Conservation (phyloP, 1,284 basidiomycete genomes). For the Rhodotorula sp. region DNA sequence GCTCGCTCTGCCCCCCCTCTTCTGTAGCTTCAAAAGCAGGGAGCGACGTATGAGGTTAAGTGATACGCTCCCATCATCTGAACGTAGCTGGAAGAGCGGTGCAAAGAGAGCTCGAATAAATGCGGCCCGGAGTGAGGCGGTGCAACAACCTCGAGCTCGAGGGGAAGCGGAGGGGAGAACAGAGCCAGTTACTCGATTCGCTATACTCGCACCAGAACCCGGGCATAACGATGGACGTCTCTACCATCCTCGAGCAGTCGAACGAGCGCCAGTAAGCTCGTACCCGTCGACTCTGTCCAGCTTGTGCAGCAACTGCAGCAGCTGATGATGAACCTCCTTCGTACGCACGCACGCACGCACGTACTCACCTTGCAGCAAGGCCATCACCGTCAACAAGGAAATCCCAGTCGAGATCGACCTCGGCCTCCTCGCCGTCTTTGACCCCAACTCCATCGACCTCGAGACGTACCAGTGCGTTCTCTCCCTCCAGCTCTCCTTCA, state of each 20-base stretch:
- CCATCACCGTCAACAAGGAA: conserved; percentile 69
- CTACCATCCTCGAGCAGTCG: conserved; percentile 67
- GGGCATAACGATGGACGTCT: conserved; percentile 66
- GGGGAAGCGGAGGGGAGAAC: background rate
- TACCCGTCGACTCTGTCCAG: background rate
- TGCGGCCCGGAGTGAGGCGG: background rate
- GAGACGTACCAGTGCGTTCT: conserved; percentile 68
- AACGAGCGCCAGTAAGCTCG: conserved; percentile 61
- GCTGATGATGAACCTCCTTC: no score
- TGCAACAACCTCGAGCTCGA: background rate
- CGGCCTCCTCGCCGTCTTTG: conserved; percentile 79
- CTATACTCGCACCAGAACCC: background rate
- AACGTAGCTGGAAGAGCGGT: no score
- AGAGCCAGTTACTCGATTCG: background rate
- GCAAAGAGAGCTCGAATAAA: no score
- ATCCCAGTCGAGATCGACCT: conserved; percentile 77
- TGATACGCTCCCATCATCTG: no score
- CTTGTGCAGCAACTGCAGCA: background rate
- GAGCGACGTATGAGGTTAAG: no score
- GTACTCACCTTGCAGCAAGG: conserved; percentile 56
- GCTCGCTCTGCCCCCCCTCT: no score
- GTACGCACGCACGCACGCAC: background rate
- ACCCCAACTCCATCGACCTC: conserved; percentile 78
- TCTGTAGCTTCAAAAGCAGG: no score
- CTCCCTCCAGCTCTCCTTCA: background rate